Evolutionary conservation across 148 eudicot genomes (phyloP).

Genomic region (Limonium bicolor): DNA sequence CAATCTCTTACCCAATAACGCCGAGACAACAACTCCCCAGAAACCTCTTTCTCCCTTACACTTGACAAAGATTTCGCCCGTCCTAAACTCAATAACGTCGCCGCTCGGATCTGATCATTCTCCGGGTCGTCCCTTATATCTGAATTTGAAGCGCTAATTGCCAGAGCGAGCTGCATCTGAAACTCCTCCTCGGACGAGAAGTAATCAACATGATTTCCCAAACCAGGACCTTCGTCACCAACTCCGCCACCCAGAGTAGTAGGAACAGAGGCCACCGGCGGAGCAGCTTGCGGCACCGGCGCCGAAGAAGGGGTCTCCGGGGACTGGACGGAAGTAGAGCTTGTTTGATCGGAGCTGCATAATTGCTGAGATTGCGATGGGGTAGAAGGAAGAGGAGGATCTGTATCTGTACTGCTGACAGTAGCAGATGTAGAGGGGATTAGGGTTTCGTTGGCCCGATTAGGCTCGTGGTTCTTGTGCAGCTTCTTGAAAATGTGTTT

Average conservation of each 20-base stretch:
- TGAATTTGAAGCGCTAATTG: slow-evolving; percentile 70
- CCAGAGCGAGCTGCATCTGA: slow-evolving; percentile 89
- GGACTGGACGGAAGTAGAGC: slow-evolving; percentile 5
- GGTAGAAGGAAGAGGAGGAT: slow-evolving; percentile 6
- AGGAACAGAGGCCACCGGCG: slow-evolving; percentile 10
- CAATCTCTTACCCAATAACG: slow-evolving; percentile 69
- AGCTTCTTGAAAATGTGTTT: slow-evolving; percentile 47
- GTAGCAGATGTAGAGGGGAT: slow-evolving; percentile 3
- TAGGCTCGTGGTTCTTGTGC: slow-evolving; percentile 29
- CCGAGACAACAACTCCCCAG: slow-evolving; percentile 50
- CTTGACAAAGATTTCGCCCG: slow-evolving; percentile 14
- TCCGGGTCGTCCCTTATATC: slow-evolving; percentile 29
- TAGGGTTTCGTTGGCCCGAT: slow-evolving; percentile 37
- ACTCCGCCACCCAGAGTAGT: neutral
- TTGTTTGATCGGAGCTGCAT: slow-evolving; percentile 3
- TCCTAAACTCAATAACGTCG: slow-evolving; percentile 29
- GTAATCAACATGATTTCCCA: slow-evolving; percentile 24
- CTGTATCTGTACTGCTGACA: neutral
- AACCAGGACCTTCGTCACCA: neutral
- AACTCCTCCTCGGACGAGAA: slow-evolving; percentile 84
- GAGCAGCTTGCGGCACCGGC: slow-evolving; percentile 1
- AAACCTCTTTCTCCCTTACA: slow-evolving; percentile 18
- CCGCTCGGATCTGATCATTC: slow-evolving; percentile 44
- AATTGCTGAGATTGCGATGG: slow-evolving; percentile 5
- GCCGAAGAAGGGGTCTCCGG: slow-evolving; percentile 4